Evolutionary conservation across 2,329 filamentous ascomycete species (phyloP).

Genomic region (Hymenoscyphus repandus): DNA sequence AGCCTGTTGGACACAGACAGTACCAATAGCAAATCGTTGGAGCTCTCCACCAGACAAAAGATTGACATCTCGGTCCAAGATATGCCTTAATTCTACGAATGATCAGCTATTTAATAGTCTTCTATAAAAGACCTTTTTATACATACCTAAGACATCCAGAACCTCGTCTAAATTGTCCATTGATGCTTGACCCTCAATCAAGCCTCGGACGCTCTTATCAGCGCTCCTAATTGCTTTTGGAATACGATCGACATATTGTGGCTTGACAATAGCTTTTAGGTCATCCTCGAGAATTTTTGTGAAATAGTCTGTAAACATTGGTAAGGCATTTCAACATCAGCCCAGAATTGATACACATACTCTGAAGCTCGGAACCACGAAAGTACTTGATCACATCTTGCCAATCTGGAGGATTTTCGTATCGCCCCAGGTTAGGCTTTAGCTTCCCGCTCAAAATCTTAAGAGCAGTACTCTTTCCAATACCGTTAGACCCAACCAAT

Average conservation of each 20-base stretch:
- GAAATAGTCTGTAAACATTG: slow-evolving; percentile 71
- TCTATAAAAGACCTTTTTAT: no score
- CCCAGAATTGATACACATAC: slow-evolving; percentile 44
- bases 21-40: slow-evolving; percentile 94
- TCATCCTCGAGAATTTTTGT: slow-evolving; percentile 97
- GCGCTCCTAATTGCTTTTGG: slow-evolving; percentile 83
- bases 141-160: slow-evolving; percentile 66
- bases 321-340: not conserved
- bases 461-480: slow-evolving; percentile 98
- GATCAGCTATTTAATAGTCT: no score
- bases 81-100: slow-evolving; percentile 70
- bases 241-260: slow-evolving; percentile 96
- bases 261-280: slow-evolving; percentile 96
- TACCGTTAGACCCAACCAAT: slow-evolving; percentile 98
- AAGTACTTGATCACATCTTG: slow-evolving; percentile 98
- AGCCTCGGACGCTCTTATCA: slow-evolving; percentile 70
- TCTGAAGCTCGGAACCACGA: slow-evolving; percentile 94
- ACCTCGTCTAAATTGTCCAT: slow-evolving; percentile 80
- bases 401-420: slow-evolving; percentile 97
- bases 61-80: slow-evolving; percentile 85
- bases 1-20: slow-evolving; percentile 90
- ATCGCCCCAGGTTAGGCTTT: slow-evolving; percentile 94
- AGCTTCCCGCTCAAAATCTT: slow-evolving; percentile 98
- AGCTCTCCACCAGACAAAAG: slow-evolving; percentile 94
- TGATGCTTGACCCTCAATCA: slow-evolving; percentile 71